Evolutionary conservation across 2,329 filamentous ascomycete genomes (phyloP), one percentile per base, ranked within the genome.

Genomic region (Colletotrichum liaoningense): DNA sequence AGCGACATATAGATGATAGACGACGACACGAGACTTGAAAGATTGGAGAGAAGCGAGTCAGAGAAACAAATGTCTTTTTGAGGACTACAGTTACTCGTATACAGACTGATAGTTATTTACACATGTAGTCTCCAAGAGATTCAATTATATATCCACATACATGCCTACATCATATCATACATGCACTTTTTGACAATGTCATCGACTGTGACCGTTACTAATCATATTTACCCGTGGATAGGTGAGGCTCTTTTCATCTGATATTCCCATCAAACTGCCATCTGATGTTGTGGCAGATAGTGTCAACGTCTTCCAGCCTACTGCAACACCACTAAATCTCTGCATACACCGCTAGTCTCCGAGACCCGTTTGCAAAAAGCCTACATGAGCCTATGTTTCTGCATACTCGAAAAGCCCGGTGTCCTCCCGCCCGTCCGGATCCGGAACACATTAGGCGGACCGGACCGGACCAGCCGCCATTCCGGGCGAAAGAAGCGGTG

Each of bases 1-100:
- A 69, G 55, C 60, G 66, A 60, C 22, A 42, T 30, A 49, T 65
- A 73, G 67, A 73, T 56, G 67, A 73, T 70, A 70, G 70, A 73
- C 16, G 67, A 64, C 35, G 55, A 26, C n/a, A 70, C 24, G 60
- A 73, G 54, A 58, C 2, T 22, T 38, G 35, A 5, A 38, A 30
- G 38, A 52, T 26, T 33, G 22, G 30, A 19, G 30, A 35, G 30
- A 42, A n/a, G 42, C 42, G 8, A 49, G 42, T 49, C 19, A 11
- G 42, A 49, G 42, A 22, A 22, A 49, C 42, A 49, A 49, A 49
- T 3, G 19, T 59, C 52, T 69, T 54, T 54, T n/a, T 64, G 59
- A 63, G 42, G 65, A 46, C 58, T 46, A 24, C n/a, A 65, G 38
- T 12, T 49, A 69, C 58, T 60, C 67, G 60, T 38, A 52, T 9